phyloP scores from a whole-genome alignment of 441 rosid species.

The Capsella rubella region DNA sequence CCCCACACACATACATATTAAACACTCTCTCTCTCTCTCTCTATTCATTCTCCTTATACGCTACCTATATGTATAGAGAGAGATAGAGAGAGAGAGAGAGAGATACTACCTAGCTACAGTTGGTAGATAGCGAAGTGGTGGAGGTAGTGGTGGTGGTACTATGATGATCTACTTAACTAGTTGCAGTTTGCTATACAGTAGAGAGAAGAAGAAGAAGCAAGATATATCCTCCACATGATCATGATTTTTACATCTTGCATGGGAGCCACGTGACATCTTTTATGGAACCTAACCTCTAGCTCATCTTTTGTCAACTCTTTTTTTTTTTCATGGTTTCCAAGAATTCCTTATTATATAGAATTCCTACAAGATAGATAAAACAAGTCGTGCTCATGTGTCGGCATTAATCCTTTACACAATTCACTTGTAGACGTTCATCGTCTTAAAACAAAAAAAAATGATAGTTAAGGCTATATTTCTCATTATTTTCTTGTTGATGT shows the following conservation, averaged over 20 bases:
- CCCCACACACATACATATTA: not conserved
- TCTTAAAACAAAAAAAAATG: too few relatives aligned
- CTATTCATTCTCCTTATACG: too few relatives aligned
- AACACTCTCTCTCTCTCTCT: not conserved
- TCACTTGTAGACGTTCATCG: not conserved
- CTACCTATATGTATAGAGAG: too few relatives aligned
- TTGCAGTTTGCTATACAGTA: conserved; percentile 6
- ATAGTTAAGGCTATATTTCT: not conserved
- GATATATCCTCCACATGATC: conserved; percentile 2
- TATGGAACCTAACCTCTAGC: conserved; percentile 29
- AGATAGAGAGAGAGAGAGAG: not conserved
- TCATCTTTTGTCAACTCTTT: conserved; percentile 39
- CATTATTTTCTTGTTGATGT: too few relatives aligned
- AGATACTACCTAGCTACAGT: not conserved
- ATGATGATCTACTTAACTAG: conserved; percentile 37
- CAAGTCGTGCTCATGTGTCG: conserved; percentile 23
- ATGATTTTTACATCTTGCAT: conserved; percentile 44
- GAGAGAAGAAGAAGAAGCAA: conserved; percentile 17
- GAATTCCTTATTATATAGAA: not conserved
- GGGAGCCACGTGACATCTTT: conserved; percentile 54
- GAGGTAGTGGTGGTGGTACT: conserved; percentile 22
- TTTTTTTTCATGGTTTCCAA: conserved; percentile 14
- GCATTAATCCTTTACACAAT: not conserved
- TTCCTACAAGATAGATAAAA: not conserved
- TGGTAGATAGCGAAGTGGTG: conserved; percentile 33